Percentiles rank a stretch among this genome's conserved stretches.
phyloP scores from a whole-genome alignment of 208 protist species.

The Crithidia brevicula region DNA sequence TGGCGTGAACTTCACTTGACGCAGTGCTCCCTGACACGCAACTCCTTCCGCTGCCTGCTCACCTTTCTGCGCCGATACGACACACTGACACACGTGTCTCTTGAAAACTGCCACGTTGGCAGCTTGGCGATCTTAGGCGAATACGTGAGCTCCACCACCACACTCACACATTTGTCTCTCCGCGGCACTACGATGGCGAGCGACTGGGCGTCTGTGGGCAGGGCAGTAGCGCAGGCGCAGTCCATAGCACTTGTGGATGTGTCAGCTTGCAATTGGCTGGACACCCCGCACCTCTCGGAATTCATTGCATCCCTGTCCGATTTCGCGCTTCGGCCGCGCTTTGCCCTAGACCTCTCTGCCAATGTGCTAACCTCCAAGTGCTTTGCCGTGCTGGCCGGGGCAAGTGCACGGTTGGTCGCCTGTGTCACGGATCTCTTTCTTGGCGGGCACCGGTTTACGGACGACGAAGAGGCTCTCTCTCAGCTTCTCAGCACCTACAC shows the following conservation, averaged over 20 bases:
- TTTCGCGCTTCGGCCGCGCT: conserved; percentile 40
- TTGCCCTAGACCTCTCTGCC: conserved; percentile 48
- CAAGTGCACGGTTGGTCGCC: conserved; percentile 16
- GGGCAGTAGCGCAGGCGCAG: conserved; percentile 30
- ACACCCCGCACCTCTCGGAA: conserved; percentile 34
- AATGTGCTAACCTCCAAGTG: conserved; percentile 41
- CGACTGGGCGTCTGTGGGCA: conserved; percentile 41
- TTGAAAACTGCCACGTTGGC: conserved; percentile 50
- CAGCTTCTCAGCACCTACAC: conserved; percentile 37
- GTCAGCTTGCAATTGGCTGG: conserved; percentile 48
- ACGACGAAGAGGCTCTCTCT: conserved; percentile 26
- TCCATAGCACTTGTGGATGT: conserved; percentile 41
- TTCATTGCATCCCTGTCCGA: conserved; percentile 33
- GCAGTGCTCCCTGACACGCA: conserved; percentile 20
- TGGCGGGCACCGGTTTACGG: conserved; percentile 33
- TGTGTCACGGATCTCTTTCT: conserved; percentile 40
- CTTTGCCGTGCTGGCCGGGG: conserved; percentile 35
- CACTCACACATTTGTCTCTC: conserved; percentile 51
- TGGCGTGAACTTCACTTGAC: conserved; percentile 30
- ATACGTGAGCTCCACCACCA: conserved; percentile 32
- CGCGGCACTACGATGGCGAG: conserved; percentile 43
- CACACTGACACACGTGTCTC: conserved; percentile 38
- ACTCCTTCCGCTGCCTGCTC: conserved; percentile 23
- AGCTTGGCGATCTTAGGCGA: conserved; percentile 30
- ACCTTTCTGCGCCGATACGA: conserved; percentile 34